These are phyloP conservation scores for Globisporangium emineosum DNA, from an alignment of 352 stramenopile species.

Conservation along the genomic window DNA sequence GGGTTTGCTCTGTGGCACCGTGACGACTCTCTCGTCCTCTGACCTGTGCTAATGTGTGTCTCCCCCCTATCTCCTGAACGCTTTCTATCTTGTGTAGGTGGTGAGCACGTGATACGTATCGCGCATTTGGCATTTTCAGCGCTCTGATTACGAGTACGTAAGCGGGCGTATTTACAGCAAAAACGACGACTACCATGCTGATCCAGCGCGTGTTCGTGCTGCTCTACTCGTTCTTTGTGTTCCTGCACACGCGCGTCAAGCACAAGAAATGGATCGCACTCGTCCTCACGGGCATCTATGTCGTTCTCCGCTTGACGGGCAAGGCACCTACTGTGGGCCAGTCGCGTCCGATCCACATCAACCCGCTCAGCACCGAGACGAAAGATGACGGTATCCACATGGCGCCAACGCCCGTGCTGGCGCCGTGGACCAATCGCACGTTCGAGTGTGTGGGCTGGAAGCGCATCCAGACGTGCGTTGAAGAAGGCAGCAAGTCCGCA, in stretches of 20 bases:
- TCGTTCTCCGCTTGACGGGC: slow-evolving; percentile 53
- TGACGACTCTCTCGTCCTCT: background rate
- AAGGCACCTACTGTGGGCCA: slow-evolving; percentile 49
- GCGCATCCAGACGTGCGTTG: slow-evolving; percentile 66
- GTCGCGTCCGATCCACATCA: slow-evolving; percentile 67
- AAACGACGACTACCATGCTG: slow-evolving; percentile 32
- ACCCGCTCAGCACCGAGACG: slow-evolving; percentile 68
- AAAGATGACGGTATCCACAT: slow-evolving; percentile 61
- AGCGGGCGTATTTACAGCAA: too few species aligned
- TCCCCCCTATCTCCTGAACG: too few species aligned
- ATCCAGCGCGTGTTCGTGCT: slow-evolving; percentile 71
- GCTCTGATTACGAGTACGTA: background rate
- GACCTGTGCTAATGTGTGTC: background rate
- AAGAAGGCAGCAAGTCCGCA: slow-evolving; percentile 38
- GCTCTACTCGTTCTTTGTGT: slow-evolving; percentile 54
- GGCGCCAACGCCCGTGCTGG: slow-evolving; percentile 44
- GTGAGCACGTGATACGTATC: background rate
- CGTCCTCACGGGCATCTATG: slow-evolving; percentile 45
- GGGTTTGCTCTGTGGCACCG: too few species aligned
- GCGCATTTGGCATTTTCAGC: background rate
- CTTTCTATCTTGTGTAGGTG: background rate
- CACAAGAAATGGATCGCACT: slow-evolving; percentile 72
- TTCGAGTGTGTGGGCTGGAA: slow-evolving; percentile 88
- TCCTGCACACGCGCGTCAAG: slow-evolving; percentile 56
- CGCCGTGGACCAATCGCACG: slow-evolving; percentile 70